A percentile compares a stretch with the other conserved stretches of the same genome.
These are phyloP conservation scores for Gracilaria domingensis DNA, from an alignment of 23 red algal genomes.

Conservation along the genomic window DNA sequence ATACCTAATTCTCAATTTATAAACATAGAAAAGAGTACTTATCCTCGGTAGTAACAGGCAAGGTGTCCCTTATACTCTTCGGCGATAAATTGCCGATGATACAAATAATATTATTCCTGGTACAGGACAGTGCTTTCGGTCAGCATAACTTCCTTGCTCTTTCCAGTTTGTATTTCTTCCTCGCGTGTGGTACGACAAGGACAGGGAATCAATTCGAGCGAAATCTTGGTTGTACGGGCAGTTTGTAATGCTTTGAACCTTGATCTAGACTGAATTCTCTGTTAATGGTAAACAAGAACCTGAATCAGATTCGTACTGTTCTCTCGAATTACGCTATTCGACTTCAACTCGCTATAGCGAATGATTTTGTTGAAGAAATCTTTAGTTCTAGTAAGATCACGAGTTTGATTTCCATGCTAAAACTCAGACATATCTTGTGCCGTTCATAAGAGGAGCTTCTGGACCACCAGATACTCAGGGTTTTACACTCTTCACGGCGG, in stretches of 20 bases:
- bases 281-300: neutral
- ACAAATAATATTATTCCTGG: no score
- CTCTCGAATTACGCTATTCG: neutral
- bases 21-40: no score
- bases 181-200: no score
- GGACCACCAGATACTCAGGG: neutral
- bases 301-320: neutral
- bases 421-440: neutral
- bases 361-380: neutral
- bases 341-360: neutral
- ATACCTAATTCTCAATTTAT: no score
- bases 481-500: constrained; percentile 31
- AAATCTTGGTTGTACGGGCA: no score
- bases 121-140: no score
- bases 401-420: neutral
- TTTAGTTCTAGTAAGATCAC: neutral
- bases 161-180: no score
- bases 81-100: no score
- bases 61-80: no score
- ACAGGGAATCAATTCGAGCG: no score
- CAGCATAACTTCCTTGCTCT: no score
- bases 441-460: neutral
- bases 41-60: no score
- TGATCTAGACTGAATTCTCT: neutral
- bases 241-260: neutral